These are phyloP conservation scores for Mycena sp. DNA, from an alignment of 1,284 basidiomycete species.

Conservation along the genomic window DNA sequence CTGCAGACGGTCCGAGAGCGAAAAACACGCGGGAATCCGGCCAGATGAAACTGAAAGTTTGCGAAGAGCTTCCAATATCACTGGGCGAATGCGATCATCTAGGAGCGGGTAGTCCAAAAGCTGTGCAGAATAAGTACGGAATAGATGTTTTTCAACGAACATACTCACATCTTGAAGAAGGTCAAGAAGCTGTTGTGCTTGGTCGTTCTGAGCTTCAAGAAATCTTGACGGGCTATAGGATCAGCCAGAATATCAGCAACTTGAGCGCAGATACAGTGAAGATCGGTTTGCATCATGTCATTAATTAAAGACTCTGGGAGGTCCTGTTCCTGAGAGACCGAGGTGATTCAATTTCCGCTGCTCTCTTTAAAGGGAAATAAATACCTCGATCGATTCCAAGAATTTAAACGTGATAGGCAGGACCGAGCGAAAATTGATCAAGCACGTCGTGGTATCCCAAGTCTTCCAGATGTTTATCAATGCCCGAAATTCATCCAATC, in stretches of 20 bases:
- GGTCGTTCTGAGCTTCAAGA: constrained; percentile 11
- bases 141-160: neutral
- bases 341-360: neutral
- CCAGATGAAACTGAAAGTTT: constrained; percentile 13
- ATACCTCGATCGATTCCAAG: constrained; percentile 15
- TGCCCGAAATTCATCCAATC: constrained; percentile 9
- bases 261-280: constrained; percentile 22
- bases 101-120: constrained; percentile 25
- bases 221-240: neutral
- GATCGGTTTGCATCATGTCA: constrained; percentile 18
- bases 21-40: constrained; percentile 20
- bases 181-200: constrained; percentile 25
- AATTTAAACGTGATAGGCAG: constrained; percentile 14
- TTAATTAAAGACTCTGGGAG: constrained; percentile 20
- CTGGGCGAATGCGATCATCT: constrained; percentile 17
- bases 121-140: neutral
- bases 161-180: constrained; percentile 24
- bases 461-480: constrained; percentile 16
- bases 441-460: constrained; percentile 20
- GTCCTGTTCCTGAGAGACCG: constrained; percentile 1
- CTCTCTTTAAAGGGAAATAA: neutral
- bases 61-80: constrained; percentile 21
- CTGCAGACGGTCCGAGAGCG: constrained; percentile 17
- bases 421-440: constrained; percentile 21
- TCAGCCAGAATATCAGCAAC: constrained; percentile 13